A percentile compares a stretch with the other conserved stretches of the same genome.
Evolutionary conservation across 1,139 yeast species (phyloP).

Genomic region (Lodderomyces theae): DNA sequence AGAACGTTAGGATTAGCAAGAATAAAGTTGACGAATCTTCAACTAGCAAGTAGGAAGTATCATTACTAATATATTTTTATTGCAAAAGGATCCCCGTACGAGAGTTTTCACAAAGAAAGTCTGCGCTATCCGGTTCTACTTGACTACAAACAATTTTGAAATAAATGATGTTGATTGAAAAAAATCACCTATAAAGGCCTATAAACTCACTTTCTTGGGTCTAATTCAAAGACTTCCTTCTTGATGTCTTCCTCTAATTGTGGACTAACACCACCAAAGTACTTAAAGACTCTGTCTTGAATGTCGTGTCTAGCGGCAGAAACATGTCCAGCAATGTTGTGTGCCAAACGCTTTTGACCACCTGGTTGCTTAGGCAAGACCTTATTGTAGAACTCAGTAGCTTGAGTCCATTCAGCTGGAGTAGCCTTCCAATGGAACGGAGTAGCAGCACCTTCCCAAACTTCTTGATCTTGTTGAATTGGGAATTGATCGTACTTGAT

Average conservation of each 20-base stretch:
- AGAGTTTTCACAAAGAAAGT: too few relatives aligned
- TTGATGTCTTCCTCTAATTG: slow-evolving; percentile 60
- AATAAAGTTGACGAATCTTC: too few relatives aligned
- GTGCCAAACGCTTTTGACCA: slow-evolving; percentile 80
- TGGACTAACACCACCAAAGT: slow-evolving; percentile 71
- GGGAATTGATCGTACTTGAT: slow-evolving; percentile 45
- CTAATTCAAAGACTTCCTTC: slow-evolving; percentile 55
- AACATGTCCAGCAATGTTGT: slow-evolving; percentile 78
- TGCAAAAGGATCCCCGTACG: too few relatives aligned
- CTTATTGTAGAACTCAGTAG: slow-evolving; percentile 59
- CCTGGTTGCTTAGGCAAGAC: slow-evolving; percentile 73
- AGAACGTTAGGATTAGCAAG: too few relatives aligned
- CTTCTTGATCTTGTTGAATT: slow-evolving; percentile 68
- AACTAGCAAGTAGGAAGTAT: too few relatives aligned
- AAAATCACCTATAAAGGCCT: background rate
- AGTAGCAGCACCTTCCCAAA: slow-evolving; percentile 83
- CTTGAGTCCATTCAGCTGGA: slow-evolving; percentile 70
- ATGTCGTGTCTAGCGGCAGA: slow-evolving; percentile 66
- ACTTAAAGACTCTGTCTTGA: slow-evolving; percentile 75
- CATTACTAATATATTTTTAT: too few relatives aligned
- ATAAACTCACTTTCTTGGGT: slow-evolving; percentile 46
- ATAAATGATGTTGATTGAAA: background rate
- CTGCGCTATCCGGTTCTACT: too few relatives aligned
- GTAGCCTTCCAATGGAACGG: slow-evolving; percentile 85
- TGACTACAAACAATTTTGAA: background rate